phyloP scores from a whole-genome alignment of 768 basidiomycete species.

The Pleurotus tuber-regium region DNA sequence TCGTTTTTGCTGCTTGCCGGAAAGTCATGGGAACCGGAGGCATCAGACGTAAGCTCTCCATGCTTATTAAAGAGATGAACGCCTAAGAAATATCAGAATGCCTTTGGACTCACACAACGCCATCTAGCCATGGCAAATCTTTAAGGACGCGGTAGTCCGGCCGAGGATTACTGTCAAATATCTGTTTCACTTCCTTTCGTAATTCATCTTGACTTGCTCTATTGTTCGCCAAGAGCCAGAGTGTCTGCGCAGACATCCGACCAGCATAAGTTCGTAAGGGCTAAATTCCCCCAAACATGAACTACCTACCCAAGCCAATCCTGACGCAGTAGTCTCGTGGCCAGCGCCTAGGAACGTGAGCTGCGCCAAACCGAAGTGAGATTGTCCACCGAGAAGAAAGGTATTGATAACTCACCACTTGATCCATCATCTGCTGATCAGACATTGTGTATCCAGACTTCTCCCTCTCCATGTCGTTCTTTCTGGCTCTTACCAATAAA shows the following conservation, averaged over 20 bases:
- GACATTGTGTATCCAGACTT: conserved; percentile 39
- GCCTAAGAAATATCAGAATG: no score
- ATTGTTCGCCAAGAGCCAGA: conserved; percentile 54
- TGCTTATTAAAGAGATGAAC: no score
- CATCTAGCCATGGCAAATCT: conserved; percentile 37
- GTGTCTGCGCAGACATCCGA: conserved; percentile 30
- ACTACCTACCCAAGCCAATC: conserved; percentile 42
- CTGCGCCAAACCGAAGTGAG: conserved; percentile 17
- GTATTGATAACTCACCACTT: conserved; percentile 34
- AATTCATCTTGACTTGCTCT: conserved; percentile 46
- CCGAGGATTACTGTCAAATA: conserved; percentile 29
- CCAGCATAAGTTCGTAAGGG: background rate
- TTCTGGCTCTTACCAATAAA: conserved; percentile 43
- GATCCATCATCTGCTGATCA: conserved; percentile 48
- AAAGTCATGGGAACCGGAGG: conserved; percentile 39
- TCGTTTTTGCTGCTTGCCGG: conserved; percentile 34
- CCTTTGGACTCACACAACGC: conserved; percentile 35
- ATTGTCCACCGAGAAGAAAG: background rate
- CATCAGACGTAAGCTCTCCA: conserved; percentile 38
- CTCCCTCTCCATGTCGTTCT: conserved; percentile 31
- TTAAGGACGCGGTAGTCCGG: conserved; percentile 40
- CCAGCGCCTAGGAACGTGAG: conserved; percentile 49
- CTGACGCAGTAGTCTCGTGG: conserved; percentile 45
- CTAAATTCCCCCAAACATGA: background rate
- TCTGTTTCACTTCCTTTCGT: conserved; percentile 47